phyloP scores from a whole-genome alignment of 805 yeast species.

The Wickerhamomyces xylosicus region DNA sequence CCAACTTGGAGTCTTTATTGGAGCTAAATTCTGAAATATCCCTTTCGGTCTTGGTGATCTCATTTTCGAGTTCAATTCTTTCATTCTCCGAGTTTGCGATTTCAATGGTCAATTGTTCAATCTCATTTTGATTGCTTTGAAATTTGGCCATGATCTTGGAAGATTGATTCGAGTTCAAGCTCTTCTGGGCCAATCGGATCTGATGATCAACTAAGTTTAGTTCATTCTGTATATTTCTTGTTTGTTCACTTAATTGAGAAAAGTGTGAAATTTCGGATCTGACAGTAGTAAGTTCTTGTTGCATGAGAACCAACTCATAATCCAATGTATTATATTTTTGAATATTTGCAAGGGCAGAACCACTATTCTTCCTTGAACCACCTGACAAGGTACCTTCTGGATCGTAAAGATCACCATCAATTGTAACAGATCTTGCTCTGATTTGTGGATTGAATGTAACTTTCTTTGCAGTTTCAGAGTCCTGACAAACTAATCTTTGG shows the following conservation, averaged over 20 bases:
- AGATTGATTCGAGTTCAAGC: conserved; percentile 44
- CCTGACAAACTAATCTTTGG: conserved; percentile 74
- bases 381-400: conserved; percentile 96
- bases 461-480: conserved; percentile 77
- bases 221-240: conserved; percentile 48
- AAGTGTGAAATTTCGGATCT: conserved; percentile 31
- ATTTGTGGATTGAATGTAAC: conserved; percentile 84
- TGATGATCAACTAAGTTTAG: conserved; percentile 50
- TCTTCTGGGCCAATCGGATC: conserved; percentile 42
- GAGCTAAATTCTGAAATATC: conserved; percentile 76
- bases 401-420: conserved; percentile 91
- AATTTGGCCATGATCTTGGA: conserved; percentile 42
- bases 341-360: conserved; percentile 51
- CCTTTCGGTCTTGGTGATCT: conserved; percentile 45
- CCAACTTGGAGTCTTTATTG: conserved; percentile 75
- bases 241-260: conserved; percentile 33
- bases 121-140: conserved; percentile 34
- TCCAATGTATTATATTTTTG: conserved; percentile 49
- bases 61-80: conserved; percentile 25
- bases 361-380: conserved; percentile 63
- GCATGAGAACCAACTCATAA: conserved; percentile 28
- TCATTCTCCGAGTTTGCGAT: conserved; percentile 27
- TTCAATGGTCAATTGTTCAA: conserved; percentile 28
- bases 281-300: conserved; percentile 31
- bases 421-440: conserved; percentile 72